Conservation (phyloP, 257 asterid genomes). For the Scutellaria galericulata region DNA sequence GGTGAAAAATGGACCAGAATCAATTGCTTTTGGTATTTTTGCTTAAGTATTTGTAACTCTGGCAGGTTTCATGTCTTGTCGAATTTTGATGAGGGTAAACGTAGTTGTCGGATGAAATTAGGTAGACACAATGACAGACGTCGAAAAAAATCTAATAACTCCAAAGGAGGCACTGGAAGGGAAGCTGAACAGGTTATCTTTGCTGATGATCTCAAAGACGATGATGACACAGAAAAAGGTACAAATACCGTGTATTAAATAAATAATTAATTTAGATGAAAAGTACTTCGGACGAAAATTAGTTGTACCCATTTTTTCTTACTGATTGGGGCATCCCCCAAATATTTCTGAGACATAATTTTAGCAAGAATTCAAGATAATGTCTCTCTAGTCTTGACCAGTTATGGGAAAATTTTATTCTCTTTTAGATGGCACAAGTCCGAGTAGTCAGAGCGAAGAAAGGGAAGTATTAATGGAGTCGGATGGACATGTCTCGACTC, state of each 20-base stretch:
- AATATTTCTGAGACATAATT: not conserved
- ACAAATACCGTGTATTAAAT: not conserved
- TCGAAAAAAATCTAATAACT: conserved; percentile 68
- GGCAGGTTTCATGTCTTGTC: conserved; percentile 82
- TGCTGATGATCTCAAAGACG: conserved; percentile 62
- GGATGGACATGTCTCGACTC: conserved; percentile 58
- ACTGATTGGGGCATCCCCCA: not conserved
- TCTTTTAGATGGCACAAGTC: conserved; percentile 48
- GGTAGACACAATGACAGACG: conserved; percentile 87
- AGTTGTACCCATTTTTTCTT: not conserved
- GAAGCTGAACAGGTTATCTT: conserved; percentile 50
- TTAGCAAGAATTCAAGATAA: not conserved
- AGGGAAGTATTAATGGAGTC: conserved; percentile 56
- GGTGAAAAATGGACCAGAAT: not conserved
- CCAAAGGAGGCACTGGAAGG: conserved; percentile 53
- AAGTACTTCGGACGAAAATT: not conserved
- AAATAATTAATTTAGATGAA: not conserved
- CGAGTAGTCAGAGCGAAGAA: conserved; percentile 55
- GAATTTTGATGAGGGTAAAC: conserved; percentile 90
- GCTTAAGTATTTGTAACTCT: conserved; percentile 32
- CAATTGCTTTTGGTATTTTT: not conserved
- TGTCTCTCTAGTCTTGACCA: not conserved
- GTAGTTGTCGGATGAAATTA: conserved; percentile 89
- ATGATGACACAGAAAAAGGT: conserved; percentile 76
- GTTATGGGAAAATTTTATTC: not conserved